Evolutionary conservation across 2,329 filamentous ascomycete species (phyloP), one percentile per base, ranked within the genome.

Genomic region (Sphaerulina musiva): DNA sequence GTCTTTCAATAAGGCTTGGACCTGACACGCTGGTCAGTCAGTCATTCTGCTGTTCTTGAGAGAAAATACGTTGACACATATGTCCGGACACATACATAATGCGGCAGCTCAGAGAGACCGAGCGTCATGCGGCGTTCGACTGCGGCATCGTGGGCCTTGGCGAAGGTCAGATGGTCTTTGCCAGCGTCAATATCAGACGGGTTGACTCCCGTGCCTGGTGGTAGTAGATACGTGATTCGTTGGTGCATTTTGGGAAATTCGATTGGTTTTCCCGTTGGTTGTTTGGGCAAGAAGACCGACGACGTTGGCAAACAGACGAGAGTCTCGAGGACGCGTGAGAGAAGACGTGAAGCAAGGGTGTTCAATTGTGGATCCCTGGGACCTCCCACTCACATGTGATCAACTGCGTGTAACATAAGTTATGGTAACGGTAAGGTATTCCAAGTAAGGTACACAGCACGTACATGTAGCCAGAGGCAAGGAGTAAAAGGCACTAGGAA

Each of bases 61-160:
- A 4, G 6, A 26, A 26, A 4, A 6, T 4, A 26, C 26, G 14
- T 17, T 17, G 26, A 6, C 26, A 26, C 26, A 26, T 4, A 26
- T 26, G n/a, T n/a, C n/a, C n/a, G 14, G 14, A 17, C 14, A 20
- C 17, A 23, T 71, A 83, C 80, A 69, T 88, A 83, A 12, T 72
- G 66, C 4, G 89, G 86, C 40, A 96, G 78, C 73, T 95, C 89
- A 46, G 84, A 77, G 17, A 90, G 73, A 38, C 80, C 78, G 58
- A 93, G 72, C 0, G 89, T 95, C 61, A 92, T 72, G 56, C 86
- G 82, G 68, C 93, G 87, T 71, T 97, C 88, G 60, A 88, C 84
- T 11, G 83, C 82, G 17, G 86, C 86, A 48, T 80, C 32, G 6
- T 55, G 70, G 41, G 93, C 69, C 2, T 78, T 79, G 1, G 75